Evolutionary conservation across 2,329 filamentous ascomycete species (phyloP).

Genomic region (Dichotomopilus funicola): DNA sequence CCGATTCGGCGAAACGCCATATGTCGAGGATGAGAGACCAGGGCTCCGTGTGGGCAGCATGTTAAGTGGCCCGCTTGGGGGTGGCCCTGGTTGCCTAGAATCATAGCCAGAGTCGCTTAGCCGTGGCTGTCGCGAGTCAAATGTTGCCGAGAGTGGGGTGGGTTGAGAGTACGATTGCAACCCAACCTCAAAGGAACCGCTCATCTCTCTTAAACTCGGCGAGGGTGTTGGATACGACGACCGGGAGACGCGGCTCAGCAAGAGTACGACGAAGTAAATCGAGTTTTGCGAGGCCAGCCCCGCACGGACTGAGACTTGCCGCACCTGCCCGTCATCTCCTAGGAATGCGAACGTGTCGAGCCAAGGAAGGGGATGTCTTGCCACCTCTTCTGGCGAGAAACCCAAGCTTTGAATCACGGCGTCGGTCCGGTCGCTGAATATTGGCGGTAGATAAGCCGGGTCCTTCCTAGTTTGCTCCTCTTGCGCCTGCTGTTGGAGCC

Average conservation of each 20-base stretch:
- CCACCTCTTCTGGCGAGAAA: constrained; percentile 47
- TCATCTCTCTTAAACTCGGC: constrained; percentile 37
- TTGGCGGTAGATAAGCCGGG: constrained; percentile 58
- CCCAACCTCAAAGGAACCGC: constrained; percentile 37
- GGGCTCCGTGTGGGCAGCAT: constrained; percentile 36
- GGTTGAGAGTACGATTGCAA: constrained; percentile 36
- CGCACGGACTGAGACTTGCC: constrained; percentile 45
- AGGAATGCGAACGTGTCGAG: constrained; percentile 51
- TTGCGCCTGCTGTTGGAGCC: constrained; percentile 43
- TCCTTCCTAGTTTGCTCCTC: constrained; percentile 52
- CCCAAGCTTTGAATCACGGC: constrained; percentile 49
- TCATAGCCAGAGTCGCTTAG: constrained; percentile 29
- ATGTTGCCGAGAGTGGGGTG: constrained; percentile 41
- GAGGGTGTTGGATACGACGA: constrained; percentile 41
- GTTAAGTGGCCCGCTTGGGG: constrained; percentile 26
- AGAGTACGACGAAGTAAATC: constrained; percentile 55
- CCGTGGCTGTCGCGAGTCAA: constrained; percentile 40
- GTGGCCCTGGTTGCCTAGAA: constrained; percentile 22
- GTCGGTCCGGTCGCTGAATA: constrained; percentile 50
- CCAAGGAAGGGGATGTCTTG: constrained; percentile 45
- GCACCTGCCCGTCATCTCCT: constrained; percentile 44
- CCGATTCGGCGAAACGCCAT: constrained; percentile 39
- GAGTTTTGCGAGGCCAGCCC: constrained; percentile 55
- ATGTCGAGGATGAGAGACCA: constrained; percentile 37
- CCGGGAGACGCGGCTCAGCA: constrained; percentile 35